Base-by-base conservation (phyloP, 1,284 basidiomycete genomes). In the Prillingera fragicola region DNA sequence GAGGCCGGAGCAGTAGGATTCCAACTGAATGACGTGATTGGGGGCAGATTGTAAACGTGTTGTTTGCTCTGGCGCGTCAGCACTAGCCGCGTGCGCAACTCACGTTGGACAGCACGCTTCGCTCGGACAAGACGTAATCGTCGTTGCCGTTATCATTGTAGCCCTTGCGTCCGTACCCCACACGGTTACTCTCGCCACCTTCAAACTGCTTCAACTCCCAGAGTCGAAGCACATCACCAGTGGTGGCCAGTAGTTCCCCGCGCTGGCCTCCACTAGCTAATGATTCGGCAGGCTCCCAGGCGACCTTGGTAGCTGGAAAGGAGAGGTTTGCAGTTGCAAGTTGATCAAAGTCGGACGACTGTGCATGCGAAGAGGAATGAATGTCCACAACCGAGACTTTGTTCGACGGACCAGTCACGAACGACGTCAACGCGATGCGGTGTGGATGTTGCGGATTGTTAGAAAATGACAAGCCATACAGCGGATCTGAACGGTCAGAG, bases 21-120 rank as follows among this genome's bases (percentile, higher is more conserved):
- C 91, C 91, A 97, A 1, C 88, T 89, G 71, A 97, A 94, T 62
- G 85, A 89, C 13, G 91, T 97, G 51, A 96, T 73, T 2, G 92
- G 92, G 5, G 91, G 89, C 8, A 84, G 81, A 38, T 81, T 52
- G 43, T 44, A 52, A 6, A 45, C 37, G 79, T 60, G 87, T 82
- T 60, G 78, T 84, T 94, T 92, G 41, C 85, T 87, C 81, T 92
- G 83, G 45, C 13, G 9, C 24, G 32, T 27, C 18, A n/a, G 22
- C n/a, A 9, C 8, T 14, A 37, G 28, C 22, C 50, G 48, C 37
- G 33, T 10, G 13, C 36, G 26, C 17, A 39, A 78, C 85, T 63
- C 72, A 92, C 91, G 67, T 91, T 90, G 52, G 87, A 86, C 36
- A 95, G 54, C 32, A 69, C 62, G 18, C 69, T 71, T 35, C 72